Evolutionary conservation across 192 early-diverging fungal species (phyloP), one percentile per base, ranked within the genome.

Genomic region (Podila epigama): DNA sequence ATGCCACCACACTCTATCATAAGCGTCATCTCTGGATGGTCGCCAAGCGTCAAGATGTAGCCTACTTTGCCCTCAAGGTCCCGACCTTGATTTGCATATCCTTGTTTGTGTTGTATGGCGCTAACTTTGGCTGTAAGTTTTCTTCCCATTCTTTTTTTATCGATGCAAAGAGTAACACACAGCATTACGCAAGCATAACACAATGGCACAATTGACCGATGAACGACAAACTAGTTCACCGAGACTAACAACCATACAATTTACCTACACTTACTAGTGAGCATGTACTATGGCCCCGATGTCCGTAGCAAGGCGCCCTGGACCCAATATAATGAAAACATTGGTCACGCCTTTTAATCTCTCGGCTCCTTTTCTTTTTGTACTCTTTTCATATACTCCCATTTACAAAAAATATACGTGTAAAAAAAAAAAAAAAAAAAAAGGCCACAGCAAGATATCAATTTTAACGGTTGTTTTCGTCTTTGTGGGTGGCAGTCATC

Each of bases 1-100:
- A 73, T 60, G 63, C 29, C 15, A 73, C 70, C 4, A 65, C 63
- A 7, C 55, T 73, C 51, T 73, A 66, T 41, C 70, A 73, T 48
- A 73, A 65, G 50, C 48, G 70, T 15, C 70, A 73, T n/a, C 28
- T 73, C 56, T 56, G 35, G 31, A 37, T 73, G 58, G 8, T 52
- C 10, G 18, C 16, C 31, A 73, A 73, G 41, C 62, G 63, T 9
- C 28, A 66, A 37, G 70, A 73, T 35, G 70, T 73, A 28, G 57
- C 63, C 15, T 73, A 60, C 39, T 73, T 65, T 36, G 63, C 63
- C 1, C 60, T 50, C 39, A 55, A 50, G 11, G 37, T 66, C 15
- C 70, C 70, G 37, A 73, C 70, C 16, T 15, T 73, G 3, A 35
- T 73, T 37, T 55, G 58, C 22, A 1, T 61, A 8, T 55, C 62